Evolutionary conservation across 2,329 filamentous ascomycete genomes (phyloP), one percentile per base, ranked within the genome.

Genomic region (Epichloe sibirici): DNA sequence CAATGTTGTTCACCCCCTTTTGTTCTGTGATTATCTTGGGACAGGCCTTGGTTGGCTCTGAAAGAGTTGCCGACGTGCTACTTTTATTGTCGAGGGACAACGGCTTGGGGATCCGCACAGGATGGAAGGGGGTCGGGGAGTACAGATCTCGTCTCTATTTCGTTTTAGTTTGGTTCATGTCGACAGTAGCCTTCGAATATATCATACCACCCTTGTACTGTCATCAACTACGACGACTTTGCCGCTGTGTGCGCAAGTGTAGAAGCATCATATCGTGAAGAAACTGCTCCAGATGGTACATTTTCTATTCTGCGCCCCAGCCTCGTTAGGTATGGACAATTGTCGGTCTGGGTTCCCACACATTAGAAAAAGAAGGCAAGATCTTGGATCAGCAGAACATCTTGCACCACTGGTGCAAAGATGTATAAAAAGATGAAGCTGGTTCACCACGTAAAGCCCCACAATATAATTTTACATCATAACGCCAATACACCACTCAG

Each of bases 111-210:
- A 34, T 15, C 25, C 17, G 15, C 35, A 23, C 13, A 28, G 37
- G 28, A 45, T 43, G 45, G 39, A 51, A 45, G 45, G 48, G 40
- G 45, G 37, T 17, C 21, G 45, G 28, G 40, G 38, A 48, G 44
- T 46, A 46, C 35, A 31, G 34, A 45, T 48, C 15, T 28, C 21
- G 37, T 50, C 31, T 47, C 48, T 15, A 31, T 49, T 15, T 45
- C 46, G 15, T 43, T 48, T 39, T 34, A 23, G 35, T 46, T 51
- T 55, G 35, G 45, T 55, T 47, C 47, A 52, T 46, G 37, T 52
- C 31, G 35, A 49, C 31, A 28, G 53, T 17, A 42, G 42, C 47
- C 45, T 43, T 52, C 31, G 42, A 52, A 51, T 52, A 52, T 50
- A 52, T 50, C 46, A 52, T 44, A 50, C 37, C 50, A 48, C 49